These are phyloP conservation scores for Trichothecium roseum DNA, from an alignment of 2,329 filamentous ascomycete species.

Conservation along the genomic window DNA sequence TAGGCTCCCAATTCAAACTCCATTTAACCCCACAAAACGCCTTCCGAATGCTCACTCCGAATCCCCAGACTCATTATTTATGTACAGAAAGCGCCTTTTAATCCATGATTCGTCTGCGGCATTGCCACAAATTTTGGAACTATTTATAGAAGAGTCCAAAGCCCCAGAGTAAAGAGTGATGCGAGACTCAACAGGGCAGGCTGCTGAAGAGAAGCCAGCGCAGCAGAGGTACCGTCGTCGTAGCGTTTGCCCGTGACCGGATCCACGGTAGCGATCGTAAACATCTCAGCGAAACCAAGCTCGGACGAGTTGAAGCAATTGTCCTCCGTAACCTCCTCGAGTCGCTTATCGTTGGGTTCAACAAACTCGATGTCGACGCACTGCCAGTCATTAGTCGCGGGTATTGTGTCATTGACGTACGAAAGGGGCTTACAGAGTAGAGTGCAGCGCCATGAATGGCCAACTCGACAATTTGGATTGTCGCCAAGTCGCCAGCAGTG, in stretches of 20 bases:
- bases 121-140: too few relatives aligned
- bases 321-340: conserved; percentile 61
- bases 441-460: conserved; percentile 76
- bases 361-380: conserved; percentile 93
- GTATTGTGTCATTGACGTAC: not conserved
- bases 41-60: conserved; percentile 10
- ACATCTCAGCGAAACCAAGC: conserved; percentile 68
- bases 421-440: conserved; percentile 57
- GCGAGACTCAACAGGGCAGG: too few relatives aligned
- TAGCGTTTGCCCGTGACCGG: conserved; percentile 3
- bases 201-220: not conserved
- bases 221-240: conserved; percentile 2
- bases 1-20: too few relatives aligned
- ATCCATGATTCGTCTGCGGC: too few relatives aligned
- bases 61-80: too few relatives aligned
- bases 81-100: too few relatives aligned
- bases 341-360: conserved; percentile 56
- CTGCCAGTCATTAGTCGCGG: conserved; percentile 29
- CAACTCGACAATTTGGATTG: conserved; percentile 77
- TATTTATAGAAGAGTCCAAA: too few relatives aligned
- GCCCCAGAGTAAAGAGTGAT: too few relatives aligned
- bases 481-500: conserved; percentile 76
- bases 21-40: too few relatives aligned
- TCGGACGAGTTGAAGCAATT: conserved; percentile 87
- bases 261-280: conserved; percentile 45